These are phyloP conservation scores for Ulota crispa DNA, from an alignment of 225 moss, liverwort and hornwort genomes.

Conservation along the genomic window DNA sequence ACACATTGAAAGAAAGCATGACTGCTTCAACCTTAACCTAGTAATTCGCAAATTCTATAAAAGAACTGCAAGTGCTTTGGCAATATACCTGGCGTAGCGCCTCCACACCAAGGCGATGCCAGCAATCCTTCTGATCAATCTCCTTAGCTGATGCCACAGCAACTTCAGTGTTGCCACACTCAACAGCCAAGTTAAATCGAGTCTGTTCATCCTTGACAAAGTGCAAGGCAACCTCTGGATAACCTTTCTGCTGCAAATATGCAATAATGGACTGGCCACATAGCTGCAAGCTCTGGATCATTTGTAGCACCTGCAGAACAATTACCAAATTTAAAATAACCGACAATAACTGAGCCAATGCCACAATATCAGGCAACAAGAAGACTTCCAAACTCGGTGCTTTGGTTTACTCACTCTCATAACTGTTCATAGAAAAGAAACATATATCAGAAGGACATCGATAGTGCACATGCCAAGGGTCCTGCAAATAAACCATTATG, in stretches of 20 bases:
- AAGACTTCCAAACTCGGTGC: not conserved
- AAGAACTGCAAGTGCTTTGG: not conserved
- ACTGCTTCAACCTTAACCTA: not conserved
- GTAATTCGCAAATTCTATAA: not conserved
- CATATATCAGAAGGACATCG: not conserved
- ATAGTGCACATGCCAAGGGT: not conserved
- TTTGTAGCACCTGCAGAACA: constrained; percentile 64
- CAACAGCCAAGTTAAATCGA: constrained; percentile 87
- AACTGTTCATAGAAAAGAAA: not conserved
- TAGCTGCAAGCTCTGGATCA: constrained; percentile 90
- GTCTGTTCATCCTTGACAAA: constrained; percentile 98
- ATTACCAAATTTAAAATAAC: not conserved
- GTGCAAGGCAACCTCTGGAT: constrained; percentile 94
- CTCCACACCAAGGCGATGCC: constrained; percentile 93
- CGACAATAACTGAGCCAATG: not conserved
- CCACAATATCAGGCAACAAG: not conserved
- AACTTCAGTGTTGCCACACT: constrained; percentile 93
- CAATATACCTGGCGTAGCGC: constrained; percentile 71
- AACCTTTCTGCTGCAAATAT: constrained; percentile 93
- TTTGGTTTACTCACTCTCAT: not conserved
- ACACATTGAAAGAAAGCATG: not conserved
- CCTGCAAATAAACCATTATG: not conserved
- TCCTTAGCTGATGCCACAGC: constrained; percentile 97
- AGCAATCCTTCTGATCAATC: constrained; percentile 94
- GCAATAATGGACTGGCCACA: constrained; percentile 98